Percentiles rank a stretch among this genome's conserved stretches.
Evolutionary conservation across 352 stramenopile genomes (phyloP).

Genomic region (Globisporangium acanthophoron): DNA sequence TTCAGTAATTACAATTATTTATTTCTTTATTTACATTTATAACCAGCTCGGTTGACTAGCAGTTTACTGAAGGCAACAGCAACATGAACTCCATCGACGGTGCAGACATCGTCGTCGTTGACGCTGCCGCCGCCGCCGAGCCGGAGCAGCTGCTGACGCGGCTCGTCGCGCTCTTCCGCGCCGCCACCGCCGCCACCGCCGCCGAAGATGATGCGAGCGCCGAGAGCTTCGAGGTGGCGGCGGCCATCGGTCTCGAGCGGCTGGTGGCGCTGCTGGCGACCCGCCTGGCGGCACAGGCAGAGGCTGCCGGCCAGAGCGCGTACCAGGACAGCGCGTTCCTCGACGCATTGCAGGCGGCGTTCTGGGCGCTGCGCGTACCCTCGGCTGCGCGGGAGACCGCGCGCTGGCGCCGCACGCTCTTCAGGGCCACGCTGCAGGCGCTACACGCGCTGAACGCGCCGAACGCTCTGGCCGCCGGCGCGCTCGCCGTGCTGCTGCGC

Average conservation of each 20-base stretch:
- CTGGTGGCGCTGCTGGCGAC: slow-evolving; percentile 19
- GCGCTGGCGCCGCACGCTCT: slow-evolving; percentile 18
- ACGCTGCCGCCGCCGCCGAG: not conserved
- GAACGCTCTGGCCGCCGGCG: slow-evolving; percentile 14
- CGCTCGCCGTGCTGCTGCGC: slow-evolving; percentile 21
- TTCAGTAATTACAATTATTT: too few species aligned
- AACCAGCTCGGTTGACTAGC: too few species aligned
- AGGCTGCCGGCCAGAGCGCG: slow-evolving; percentile 19
- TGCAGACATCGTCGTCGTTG: slow-evolving; percentile 1
- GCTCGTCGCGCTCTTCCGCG: slow-evolving; percentile 25
- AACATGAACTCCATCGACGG: not conserved
- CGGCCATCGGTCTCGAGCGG: slow-evolving; percentile 17
- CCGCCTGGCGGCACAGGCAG: slow-evolving; percentile 15
- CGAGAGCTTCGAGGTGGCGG: slow-evolving; percentile 13
- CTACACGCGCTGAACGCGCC: slow-evolving; percentile 25
- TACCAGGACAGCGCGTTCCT: slow-evolving; percentile 29
- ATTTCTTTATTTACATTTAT: too few species aligned
- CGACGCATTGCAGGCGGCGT: slow-evolving; percentile 23
- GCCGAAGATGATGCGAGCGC: not conserved
- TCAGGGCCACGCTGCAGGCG: slow-evolving; percentile 19
- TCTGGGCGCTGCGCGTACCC: slow-evolving; percentile 28
- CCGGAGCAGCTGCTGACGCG: slow-evolving; percentile 10
- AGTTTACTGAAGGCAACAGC: too few species aligned
- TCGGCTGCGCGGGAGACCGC: slow-evolving; percentile 14
- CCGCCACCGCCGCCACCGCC: slow-evolving; percentile 2